Base-by-base conservation (phyloP, 805 yeast species). In the Metschnikowia noctiluminum region DNA sequence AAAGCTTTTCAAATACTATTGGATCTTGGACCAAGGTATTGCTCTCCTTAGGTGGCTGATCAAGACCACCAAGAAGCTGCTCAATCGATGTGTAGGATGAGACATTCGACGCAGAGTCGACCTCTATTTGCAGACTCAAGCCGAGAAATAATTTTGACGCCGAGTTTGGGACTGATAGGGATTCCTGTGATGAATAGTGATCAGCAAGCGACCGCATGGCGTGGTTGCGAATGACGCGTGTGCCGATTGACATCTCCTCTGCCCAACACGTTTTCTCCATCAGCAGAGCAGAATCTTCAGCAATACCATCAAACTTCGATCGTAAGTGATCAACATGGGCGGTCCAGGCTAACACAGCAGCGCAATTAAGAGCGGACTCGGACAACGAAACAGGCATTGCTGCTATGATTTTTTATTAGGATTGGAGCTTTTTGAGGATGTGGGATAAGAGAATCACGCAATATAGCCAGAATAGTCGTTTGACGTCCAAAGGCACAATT, bases 311-410 rank as follows among this genome's bases (percentile, higher is more conserved):
- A 35, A 49, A 34, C 13, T 16, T 21, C 12, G 34, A 21, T 37
- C 54, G 61, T 35, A 62, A 50, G 9, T 51, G 38, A n/a, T 40
- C 47, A 40, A 66, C 45, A 34, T 64, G 65, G 27, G 56, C 56
- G 35, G 56, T 52, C 34, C 65, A 38, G 0, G 67, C 70, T 45
- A 62, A 45, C 27, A 59, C 57, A 42, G 63, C 61, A 2, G 68
- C 69, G 51, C 59, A 63, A 35, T 55, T 40, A 35, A 27, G 35
- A n/a, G 39, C 45, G 11, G 42, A 10, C 8, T 45, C 49, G 7
- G 49, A 35, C n/a, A 43, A 12, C 21, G 27, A n/a, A 7, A 16
- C 16, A 3, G 44, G 26, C 44, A 41, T 41, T 31, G 13, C 13
- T 28, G 32, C 11, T 40, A 21, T 3, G 4, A 21, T 21, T 21